Percentiles rank a stretch among this genome's conserved stretches.
These are phyloP conservation scores for Chlamydomonas sphaeroides DNA, from an alignment of 139 green algal species.

Conservation along the genomic window DNA sequence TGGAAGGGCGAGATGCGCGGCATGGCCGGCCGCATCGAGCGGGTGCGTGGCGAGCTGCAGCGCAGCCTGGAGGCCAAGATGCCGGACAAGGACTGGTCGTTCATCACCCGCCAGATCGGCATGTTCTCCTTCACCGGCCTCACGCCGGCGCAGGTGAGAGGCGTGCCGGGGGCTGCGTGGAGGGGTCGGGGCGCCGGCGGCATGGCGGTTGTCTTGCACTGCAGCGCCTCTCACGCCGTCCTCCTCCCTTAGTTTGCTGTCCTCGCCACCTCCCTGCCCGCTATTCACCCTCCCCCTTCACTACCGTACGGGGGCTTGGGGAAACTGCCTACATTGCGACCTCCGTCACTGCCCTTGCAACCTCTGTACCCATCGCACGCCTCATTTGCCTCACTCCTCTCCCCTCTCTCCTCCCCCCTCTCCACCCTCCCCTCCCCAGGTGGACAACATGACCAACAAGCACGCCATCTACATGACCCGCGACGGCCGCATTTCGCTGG, in stretches of 20 bases:
- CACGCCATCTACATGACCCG: conserved; percentile 97
- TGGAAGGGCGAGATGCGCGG: conserved; percentile 96
- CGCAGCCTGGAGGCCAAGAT: conserved; percentile 75
- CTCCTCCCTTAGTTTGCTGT: too few relatives aligned
- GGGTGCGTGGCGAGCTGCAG: conserved; percentile 84
- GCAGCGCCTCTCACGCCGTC: too few relatives aligned
- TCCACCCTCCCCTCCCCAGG: conserved; percentile 53
- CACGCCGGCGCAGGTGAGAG: conserved; percentile 67
- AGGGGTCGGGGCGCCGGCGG: too few relatives aligned
- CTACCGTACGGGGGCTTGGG: too few relatives aligned
- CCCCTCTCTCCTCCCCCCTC: too few relatives aligned
- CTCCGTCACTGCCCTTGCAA: too few relatives aligned
- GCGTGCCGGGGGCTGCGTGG: neutral
- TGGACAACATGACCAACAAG: conserved; percentile 97
- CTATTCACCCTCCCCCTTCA: too few relatives aligned
- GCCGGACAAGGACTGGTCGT: conserved; percentile 89
- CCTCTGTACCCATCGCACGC: too few relatives aligned
- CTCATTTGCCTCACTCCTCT: too few relatives aligned
- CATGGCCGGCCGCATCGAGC: conserved; percentile 96
- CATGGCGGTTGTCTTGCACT: too few relatives aligned
- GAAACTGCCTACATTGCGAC: too few relatives aligned
- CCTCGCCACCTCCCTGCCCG: too few relatives aligned
- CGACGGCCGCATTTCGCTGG: conserved; percentile 96
- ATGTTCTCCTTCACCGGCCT: conserved; percentile 97
- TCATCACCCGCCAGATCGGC: conserved; percentile 92